Conservation (phyloP, 129 eudicot species). For the Chrysanthemum lavandulifolium region DNA sequence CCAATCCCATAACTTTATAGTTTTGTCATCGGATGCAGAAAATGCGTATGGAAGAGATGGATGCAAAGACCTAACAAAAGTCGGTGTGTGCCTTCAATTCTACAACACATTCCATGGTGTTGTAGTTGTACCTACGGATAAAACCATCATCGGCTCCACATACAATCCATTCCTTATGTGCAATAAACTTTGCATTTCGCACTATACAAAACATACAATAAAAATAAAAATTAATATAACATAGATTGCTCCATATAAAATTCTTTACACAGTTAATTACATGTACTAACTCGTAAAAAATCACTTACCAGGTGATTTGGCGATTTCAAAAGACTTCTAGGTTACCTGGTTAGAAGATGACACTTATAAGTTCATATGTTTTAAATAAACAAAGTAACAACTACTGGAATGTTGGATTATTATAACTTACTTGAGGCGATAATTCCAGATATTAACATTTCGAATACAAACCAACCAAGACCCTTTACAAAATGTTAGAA, state of each 20-base stretch:
- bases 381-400: neutral
- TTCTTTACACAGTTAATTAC: too few relatives aligned
- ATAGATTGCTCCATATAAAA: too few relatives aligned
- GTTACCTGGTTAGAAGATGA: slow-evolving; percentile 39
- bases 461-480: slow-evolving; percentile 66
- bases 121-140: slow-evolving; percentile 54
- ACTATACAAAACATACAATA: too few relatives aligned
- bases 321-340: slow-evolving; percentile 58
- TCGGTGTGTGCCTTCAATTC: too few relatives aligned
- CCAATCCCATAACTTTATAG: slow-evolving; percentile 63
- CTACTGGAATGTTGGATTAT: neutral
- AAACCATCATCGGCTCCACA: slow-evolving; percentile 51
- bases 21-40: slow-evolving; percentile 52
- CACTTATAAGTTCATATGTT: neutral
- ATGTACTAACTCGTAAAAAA: neutral
- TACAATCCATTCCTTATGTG: slow-evolving; percentile 51
- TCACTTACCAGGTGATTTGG: slow-evolving; percentile 62
- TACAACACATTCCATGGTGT: slow-evolving; percentile 3
- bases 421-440: slow-evolving; percentile 64
- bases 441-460: slow-evolving; percentile 72
- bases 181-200: too few relatives aligned
- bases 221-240: slow-evolving; percentile 18
- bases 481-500: slow-evolving; percentile 36
- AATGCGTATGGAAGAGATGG: slow-evolving; percentile 4
- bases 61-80: too few relatives aligned